Conservation (phyloP, 164 flowering plant genomes). For the Sextonia rubra region DNA sequence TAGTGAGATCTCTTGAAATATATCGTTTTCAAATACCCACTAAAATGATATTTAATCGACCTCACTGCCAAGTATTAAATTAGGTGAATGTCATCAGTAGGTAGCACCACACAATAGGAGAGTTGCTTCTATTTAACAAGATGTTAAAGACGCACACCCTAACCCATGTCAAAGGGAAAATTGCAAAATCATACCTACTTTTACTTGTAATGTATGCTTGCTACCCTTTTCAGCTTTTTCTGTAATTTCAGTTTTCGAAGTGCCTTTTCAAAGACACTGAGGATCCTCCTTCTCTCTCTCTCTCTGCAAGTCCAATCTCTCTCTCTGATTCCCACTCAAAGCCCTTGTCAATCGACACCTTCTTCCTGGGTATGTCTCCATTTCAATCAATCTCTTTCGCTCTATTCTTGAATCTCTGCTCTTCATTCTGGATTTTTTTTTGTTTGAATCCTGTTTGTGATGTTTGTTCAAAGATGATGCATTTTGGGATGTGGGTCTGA, state of each 20-base stretch:
- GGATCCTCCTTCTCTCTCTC: neutral
- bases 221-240: neutral
- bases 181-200: neutral
- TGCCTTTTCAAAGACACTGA: neutral
- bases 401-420: neutral
- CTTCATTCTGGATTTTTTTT: neutral
- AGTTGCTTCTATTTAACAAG: no score
- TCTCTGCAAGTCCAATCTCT: neutral
- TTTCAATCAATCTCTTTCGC: neutral
- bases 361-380: neutral
- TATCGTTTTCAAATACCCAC: no score
- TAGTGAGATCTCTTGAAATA: no score
- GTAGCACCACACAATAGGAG: no score
- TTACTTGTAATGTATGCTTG: neutral
- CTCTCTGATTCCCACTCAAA: neutral
- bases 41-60: no score
- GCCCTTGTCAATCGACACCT: neutral
- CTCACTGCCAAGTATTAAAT: no score
- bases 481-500: neutral
- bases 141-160: no score
- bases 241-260: no score
- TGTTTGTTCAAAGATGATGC: neutral
- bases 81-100: no score
- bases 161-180: no score
- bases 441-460: neutral